Base-by-base conservation (phyloP, 2,329 filamentous ascomycete genomes). In the Zymoseptoria passerinii region DNA sequence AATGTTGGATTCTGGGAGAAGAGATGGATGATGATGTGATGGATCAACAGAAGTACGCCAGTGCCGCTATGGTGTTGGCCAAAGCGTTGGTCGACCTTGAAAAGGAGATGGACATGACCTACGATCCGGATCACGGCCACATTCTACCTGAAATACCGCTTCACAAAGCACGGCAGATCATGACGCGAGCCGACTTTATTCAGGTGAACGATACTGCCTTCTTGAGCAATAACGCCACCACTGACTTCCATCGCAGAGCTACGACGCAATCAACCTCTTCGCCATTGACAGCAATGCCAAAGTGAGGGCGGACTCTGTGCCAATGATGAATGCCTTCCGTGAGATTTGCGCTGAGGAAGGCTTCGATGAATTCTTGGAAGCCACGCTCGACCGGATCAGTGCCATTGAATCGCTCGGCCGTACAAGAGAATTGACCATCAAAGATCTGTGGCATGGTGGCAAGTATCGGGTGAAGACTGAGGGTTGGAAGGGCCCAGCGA, bases 21-120 rank as follows among this genome's bases (percentile, higher is more conserved):
- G 85, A 86, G 63, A 91, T 88, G 87, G 94, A 97, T 66, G 94
- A 97, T 74, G 94, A 99, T 71, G 94, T 96, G 66, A 97, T 97
- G 87, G 90, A 96, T 70, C 89, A 96, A 73, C 91, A 97, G 71
- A 96, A 97, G 73, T 96, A 90, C 79, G 90, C 92, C 51, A 89
- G 91, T 10, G 92, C 90, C 10, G 91, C 94, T 44, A 96, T 97
- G 88, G 89, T 95, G 20, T 81, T 99, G 2, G 94, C 92, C 19
- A 88, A 88, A 66, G 91, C 91, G 1, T 83, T 99, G 6, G 90
- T 97, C n/a, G 88, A 95, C 60, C 83, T 83, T 66, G 89, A 92
- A 70, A 77, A 84, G 76, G 79, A 83, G n/a, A 78, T 78, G 72
- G 77, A 78, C 16, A 71, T 70, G 55, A 85, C 75, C 7, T 92